These are phyloP conservation scores for Reutealis trisperma DNA, from an alignment of 345 rosid genomes.

Conservation along the genomic window DNA sequence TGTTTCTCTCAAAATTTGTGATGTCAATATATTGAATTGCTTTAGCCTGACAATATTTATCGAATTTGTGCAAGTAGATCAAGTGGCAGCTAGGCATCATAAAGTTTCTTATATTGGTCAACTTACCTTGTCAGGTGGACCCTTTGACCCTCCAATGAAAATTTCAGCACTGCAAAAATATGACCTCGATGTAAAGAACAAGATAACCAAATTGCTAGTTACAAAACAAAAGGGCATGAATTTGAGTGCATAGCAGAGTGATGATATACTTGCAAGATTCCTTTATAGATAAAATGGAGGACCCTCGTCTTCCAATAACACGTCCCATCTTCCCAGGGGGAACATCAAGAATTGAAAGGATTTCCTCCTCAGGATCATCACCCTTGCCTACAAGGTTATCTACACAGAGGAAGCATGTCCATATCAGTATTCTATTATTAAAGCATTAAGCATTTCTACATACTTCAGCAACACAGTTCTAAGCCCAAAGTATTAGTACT, in stretches of 20 bases:
- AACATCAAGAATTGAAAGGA: conserved; percentile 78
- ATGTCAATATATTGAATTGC: neutral
- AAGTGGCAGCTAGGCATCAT: neutral
- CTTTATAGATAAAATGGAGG: conserved; percentile 75
- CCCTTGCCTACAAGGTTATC: conserved; percentile 51
- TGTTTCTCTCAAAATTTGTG: neutral
- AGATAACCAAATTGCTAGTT: neutral
- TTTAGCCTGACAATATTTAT: too few species aligned
- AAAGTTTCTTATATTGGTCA: neutral
- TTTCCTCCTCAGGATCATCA: conserved; percentile 63
- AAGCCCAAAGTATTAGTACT: neutral
- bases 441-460: neutral
- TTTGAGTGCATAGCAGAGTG: neutral
- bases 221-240: neutral
- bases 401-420: conserved; percentile 27
- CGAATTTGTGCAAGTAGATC: neutral
- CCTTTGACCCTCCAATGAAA: conserved; percentile 73
- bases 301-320: conserved; percentile 84
- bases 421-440: conserved; percentile 3
- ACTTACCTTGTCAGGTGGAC: conserved; percentile 94
- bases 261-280: conserved; percentile 72
- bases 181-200: conserved; percentile 13
- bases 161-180: conserved; percentile 73
- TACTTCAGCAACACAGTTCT: neutral
- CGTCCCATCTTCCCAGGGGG: conserved; percentile 93